Conservation (phyloP, 2,329 filamentous ascomycete genomes). For the Paramyrothecium sp. region DNA sequence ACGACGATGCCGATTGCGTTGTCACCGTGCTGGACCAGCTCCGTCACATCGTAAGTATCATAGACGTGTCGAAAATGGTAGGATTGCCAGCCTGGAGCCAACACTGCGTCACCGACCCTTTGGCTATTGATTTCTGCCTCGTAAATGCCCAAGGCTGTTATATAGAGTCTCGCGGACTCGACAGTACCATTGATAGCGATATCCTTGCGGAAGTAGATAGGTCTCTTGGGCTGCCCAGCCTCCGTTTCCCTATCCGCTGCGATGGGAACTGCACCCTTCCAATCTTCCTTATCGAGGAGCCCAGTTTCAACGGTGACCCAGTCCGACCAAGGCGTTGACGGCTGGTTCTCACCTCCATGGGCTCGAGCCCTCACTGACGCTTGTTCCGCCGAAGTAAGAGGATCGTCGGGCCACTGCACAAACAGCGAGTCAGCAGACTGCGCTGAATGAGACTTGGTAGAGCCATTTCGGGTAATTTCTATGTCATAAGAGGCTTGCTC, state of each 20-base stretch:
- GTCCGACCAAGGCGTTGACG: conserved; percentile 21
- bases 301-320: conserved; percentile 33
- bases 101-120: conserved; percentile 33
- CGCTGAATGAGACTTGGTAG: conserved; percentile 16
- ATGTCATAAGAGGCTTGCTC: conserved; percentile 42
- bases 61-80: conserved; percentile 51
- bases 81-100: conserved; percentile 52
- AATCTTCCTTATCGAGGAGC: conserved; percentile 24
- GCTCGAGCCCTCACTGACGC: conserved; percentile 32
- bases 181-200: conserved; percentile 17
- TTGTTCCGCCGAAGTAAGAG: conserved; percentile 26
- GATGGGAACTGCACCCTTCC: conserved; percentile 26
- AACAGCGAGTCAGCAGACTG: conserved; percentile 36
- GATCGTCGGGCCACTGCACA: conserved; percentile 41
- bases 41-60: conserved; percentile 50
- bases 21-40: conserved; percentile 32
- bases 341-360: conserved; percentile 18
- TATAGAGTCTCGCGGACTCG: conserved; percentile 31
- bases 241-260: conserved; percentile 25
- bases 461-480: conserved; percentile 27
- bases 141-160: conserved; percentile 44
- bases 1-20: conserved; percentile 37
- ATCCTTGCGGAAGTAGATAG: conserved; percentile 29
- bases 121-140: conserved; percentile 45
- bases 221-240: conserved; percentile 23